These are phyloP conservation scores for Venustampulla echinocandica DNA, from an alignment of 495 filamentous ascomycete genomes.

Conservation along the genomic window DNA sequence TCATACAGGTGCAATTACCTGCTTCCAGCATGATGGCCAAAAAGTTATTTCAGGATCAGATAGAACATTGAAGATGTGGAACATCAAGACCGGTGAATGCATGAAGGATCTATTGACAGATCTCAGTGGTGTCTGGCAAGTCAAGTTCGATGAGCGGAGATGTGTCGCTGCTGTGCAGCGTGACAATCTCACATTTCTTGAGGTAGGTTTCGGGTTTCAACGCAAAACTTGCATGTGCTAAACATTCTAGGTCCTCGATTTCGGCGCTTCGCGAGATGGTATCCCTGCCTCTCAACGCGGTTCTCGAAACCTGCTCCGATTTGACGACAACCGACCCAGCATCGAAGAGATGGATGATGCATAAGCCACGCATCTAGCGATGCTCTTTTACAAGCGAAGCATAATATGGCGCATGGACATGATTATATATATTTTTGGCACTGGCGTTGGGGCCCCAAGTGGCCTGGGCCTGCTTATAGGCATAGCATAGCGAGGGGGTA, in stretches of 20 bases:
- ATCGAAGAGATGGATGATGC: constrained; percentile 30
- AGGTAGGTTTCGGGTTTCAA: constrained; percentile 57
- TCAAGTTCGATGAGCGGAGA: constrained; percentile 90
- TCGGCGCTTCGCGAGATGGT: constrained; percentile 81
- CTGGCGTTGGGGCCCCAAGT: constrained; percentile 4
- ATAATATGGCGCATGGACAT: constrained; percentile 1
- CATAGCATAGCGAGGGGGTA: constrained; percentile 20
- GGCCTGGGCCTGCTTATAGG: neutral
- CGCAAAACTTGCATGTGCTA: constrained; percentile 10
- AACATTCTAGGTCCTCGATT: constrained; percentile 64
- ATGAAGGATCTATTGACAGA: constrained; percentile 93
- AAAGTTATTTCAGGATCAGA: constrained; percentile 97
- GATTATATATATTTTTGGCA: constrained; percentile 3
- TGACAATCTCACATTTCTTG: constrained; percentile 85
- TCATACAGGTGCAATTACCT: constrained; percentile 95
- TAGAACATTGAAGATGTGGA: constrained; percentile 97
- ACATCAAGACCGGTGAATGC: constrained; percentile 83
- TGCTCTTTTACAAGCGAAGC: neutral
- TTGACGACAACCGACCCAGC: constrained; percentile 40
- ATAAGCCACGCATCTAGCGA: neutral
- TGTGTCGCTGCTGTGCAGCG: constrained; percentile 97
- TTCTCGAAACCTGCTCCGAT: constrained; percentile 62
- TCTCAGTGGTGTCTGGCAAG: constrained; percentile 94
- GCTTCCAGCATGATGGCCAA: constrained; percentile 95
- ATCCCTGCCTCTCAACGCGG: constrained; percentile 67